These are phyloP conservation scores for Colletotrichum caudatum DNA, from an alignment of 2,329 filamentous ascomycete species.

Conservation along the genomic window DNA sequence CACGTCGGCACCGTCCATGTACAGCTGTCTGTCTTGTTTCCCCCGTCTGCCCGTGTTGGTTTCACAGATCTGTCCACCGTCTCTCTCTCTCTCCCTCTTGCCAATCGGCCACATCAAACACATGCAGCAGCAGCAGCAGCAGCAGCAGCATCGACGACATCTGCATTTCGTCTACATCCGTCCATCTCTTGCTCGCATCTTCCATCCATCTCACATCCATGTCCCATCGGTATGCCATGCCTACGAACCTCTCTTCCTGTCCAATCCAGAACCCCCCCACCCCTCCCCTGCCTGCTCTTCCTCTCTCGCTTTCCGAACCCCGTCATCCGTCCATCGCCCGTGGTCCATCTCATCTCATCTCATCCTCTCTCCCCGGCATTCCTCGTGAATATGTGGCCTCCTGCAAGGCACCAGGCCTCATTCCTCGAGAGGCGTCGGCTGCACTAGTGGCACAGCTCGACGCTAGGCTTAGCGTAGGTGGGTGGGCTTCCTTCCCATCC, in stretches of 20 bases:
- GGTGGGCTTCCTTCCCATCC: neutral
- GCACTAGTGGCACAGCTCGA: constrained; percentile 15
- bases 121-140: neutral
- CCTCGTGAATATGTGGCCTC: neutral
- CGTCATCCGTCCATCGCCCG: constrained; percentile 2
- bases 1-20: neutral
- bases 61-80: neutral
- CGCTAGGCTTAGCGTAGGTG: constrained; percentile 1
- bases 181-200: constrained; percentile 9
- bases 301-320: neutral
- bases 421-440: constrained; percentile 5
- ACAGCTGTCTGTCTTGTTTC: neutral
- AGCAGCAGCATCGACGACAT: too few species aligned
- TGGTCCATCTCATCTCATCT: constrained; percentile 6
- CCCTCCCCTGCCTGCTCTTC: neutral
- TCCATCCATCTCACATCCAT: neutral
- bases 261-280: neutral
- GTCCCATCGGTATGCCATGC: constrained; percentile 24
- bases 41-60: neutral
- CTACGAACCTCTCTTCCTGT: constrained; percentile 16
- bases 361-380: constrained; percentile 1
- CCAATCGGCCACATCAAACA: neutral
- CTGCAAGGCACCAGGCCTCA: constrained; percentile 28
- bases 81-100: constrained; percentile 1
- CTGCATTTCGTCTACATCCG: too few species aligned